Evolutionary conservation across 129 eudicot genomes (phyloP).

Genomic region (Flaveria sonorensis): DNA sequence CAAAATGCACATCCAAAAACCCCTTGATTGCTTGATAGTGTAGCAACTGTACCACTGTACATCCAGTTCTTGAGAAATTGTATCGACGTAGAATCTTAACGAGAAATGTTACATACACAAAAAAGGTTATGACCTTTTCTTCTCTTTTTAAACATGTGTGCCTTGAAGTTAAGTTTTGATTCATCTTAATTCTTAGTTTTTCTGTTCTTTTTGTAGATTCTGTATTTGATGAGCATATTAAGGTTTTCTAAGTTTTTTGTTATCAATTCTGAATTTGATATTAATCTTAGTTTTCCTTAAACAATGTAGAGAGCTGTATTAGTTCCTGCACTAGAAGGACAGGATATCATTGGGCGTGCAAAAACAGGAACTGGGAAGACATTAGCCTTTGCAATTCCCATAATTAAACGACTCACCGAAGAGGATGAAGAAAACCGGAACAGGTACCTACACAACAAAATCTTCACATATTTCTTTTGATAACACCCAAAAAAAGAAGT

Average conservation of each 20-base stretch:
- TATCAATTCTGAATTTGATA: neutral
- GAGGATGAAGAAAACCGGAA: constrained; percentile 50
- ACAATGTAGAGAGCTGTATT: constrained; percentile 76
- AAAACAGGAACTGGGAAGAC: constrained; percentile 98
- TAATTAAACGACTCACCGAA: constrained; percentile 63
- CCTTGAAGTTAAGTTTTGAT: neutral
- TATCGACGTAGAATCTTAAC: neutral
- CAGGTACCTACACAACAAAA: constrained; percentile 49
- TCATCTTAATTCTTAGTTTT: neutral
- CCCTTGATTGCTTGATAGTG: no score
- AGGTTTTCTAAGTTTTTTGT: neutral
- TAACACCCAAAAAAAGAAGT: neutral
- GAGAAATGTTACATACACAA: neutral
- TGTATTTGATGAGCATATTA: neutral
- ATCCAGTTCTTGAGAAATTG: no score
- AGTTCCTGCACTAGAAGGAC: constrained; percentile 83
- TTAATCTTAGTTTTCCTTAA: constrained; percentile 21
- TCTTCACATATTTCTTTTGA: neutral
- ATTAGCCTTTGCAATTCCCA: constrained; percentile 89
- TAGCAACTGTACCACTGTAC: no score
- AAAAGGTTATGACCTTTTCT: neutral
- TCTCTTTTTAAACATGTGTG: neutral
- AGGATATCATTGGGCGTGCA: constrained; percentile 91
- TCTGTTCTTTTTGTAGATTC: neutral
- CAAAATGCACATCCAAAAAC: no score